These are phyloP conservation scores for Hyaloscypha bicolor DNA, from an alignment of 495 filamentous ascomycete genomes.

Conservation along the genomic window DNA sequence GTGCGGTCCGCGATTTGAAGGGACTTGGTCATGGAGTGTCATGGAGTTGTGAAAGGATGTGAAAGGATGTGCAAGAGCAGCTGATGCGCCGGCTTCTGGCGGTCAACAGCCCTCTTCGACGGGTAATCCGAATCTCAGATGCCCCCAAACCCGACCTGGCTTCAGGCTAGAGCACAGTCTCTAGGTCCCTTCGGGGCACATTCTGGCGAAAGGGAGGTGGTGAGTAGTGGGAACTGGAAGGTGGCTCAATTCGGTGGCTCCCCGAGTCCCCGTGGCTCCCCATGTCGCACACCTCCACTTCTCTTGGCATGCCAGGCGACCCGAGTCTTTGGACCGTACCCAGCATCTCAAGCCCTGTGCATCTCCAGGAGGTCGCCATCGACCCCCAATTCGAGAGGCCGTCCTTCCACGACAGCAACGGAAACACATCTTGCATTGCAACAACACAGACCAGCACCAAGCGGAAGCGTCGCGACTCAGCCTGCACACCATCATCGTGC, in stretches of 20 bases:
- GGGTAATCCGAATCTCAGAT: background rate
- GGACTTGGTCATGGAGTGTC: background rate
- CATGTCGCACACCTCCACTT: background rate
- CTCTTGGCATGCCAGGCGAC: conserved; percentile 24
- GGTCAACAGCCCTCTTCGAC: conserved; percentile 1
- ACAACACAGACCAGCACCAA: background rate
- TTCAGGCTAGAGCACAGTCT: background rate
- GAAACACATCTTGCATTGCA: conserved; percentile 1
- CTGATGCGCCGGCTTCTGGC: conserved; percentile 14
- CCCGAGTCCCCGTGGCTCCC: too few species aligned
- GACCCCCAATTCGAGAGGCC: background rate
- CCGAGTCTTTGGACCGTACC: conserved; percentile 22
- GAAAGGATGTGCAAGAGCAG: conserved; percentile 14
- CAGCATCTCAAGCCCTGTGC: conserved; percentile 7
- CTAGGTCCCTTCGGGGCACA: conserved; percentile 1
- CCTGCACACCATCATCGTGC: background rate
- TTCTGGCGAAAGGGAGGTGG: background rate
- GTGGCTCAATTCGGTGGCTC: too few species aligned
- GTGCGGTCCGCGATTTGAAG: background rate
- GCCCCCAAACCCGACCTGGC: background rate
- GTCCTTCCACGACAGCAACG: background rate
- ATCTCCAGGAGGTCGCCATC: background rate
- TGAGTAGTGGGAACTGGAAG: too few species aligned
- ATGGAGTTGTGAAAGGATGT: background rate
- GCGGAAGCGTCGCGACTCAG: background rate